These are phyloP conservation scores for Scheffersomyces stipitis DNA, from an alignment of 805 yeast species.

Conservation along the genomic window DNA sequence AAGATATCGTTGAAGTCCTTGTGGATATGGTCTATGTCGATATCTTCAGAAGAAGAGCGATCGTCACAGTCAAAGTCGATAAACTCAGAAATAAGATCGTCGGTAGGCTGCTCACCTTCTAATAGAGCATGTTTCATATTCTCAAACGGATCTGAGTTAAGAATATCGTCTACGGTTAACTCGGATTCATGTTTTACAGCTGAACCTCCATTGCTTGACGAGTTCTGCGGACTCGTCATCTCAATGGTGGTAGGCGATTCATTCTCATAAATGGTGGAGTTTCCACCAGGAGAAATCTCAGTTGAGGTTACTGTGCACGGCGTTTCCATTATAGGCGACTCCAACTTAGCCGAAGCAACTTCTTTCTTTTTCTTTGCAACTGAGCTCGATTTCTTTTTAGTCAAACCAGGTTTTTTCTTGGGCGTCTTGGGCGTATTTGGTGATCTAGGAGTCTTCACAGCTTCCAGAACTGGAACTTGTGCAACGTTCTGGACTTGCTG, in stretches of 20 bases:
- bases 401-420: not conserved
- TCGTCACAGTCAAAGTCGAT: constrained; percentile 3
- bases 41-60: constrained; percentile 8
- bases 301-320: not conserved
- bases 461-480: too few species aligned
- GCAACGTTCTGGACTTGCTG: not conserved
- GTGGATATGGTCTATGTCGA: constrained; percentile 2
- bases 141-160: constrained; percentile 11
- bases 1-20: constrained; percentile 6
- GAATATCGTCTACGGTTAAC: constrained; percentile 10
- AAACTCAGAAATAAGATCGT: constrained; percentile 2
- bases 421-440: not conserved
- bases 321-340: not conserved
- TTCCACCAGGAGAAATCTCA: not conserved
- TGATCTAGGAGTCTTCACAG: not conserved
- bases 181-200: constrained; percentile 2
- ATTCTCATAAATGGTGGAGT: constrained; percentile 7
- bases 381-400: too few species aligned
- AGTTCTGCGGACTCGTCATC: constrained; percentile 6
- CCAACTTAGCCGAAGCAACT: too few species aligned
- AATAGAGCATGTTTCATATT: not conserved
- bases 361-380: too few species aligned
- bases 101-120: not conserved
- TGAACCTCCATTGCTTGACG: constrained; percentile 2
- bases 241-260: constrained; percentile 14